A percentile compares a stretch with the other conserved stretches of the same genome.
Conservation (phyloP, 257 asterid species). For the Echites panduratus region DNA sequence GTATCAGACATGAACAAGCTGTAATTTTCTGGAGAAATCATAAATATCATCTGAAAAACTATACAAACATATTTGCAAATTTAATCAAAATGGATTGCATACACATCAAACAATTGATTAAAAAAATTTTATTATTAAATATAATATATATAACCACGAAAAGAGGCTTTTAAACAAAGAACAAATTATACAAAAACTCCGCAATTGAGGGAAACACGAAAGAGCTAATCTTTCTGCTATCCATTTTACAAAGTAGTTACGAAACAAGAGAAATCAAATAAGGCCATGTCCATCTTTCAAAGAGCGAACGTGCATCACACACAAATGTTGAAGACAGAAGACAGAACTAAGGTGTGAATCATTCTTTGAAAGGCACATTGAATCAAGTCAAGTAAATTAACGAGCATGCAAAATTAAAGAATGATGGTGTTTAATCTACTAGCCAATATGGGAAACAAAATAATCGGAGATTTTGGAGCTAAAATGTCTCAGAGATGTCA, state of each 20-base stretch:
- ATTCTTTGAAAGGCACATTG: background rate
- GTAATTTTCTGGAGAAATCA: background rate
- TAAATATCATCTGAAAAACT: background rate
- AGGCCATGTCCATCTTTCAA: background rate
- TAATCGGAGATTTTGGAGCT: background rate
- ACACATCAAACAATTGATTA: background rate
- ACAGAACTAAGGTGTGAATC: background rate
- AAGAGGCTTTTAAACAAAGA: background rate
- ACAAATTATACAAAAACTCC: background rate
- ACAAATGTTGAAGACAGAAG: background rate
- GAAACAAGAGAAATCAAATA: background rate
- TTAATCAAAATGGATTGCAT: background rate
- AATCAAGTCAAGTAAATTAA: background rate
- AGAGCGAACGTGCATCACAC: background rate
- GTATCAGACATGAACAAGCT: background rate
- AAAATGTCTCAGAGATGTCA: background rate
- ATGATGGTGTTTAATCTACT: background rate
- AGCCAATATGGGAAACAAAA: background rate
- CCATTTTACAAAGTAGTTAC: background rate
- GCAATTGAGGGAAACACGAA: background rate
- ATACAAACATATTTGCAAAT: background rate
- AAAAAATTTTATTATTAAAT: too few species aligned
- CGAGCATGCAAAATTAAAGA: background rate
- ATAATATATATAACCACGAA: background rate
- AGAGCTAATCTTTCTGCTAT: background rate